Base-by-base conservation (phyloP, 495 filamentous ascomycete genomes). In the Hypomontagnella submonticulosa region DNA sequence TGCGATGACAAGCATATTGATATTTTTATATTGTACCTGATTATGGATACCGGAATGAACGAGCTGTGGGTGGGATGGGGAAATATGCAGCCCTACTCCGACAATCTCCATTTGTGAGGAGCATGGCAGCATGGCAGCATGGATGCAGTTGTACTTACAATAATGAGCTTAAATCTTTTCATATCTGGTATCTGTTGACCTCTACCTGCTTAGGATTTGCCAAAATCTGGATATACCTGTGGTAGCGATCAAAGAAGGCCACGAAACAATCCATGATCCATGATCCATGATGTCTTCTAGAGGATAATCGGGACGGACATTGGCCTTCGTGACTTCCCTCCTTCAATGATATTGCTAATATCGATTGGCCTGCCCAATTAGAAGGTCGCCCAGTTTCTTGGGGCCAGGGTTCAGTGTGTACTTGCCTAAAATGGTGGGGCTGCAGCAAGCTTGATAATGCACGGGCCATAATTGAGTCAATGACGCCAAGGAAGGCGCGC, bases 11-110 rank as follows among this genome's bases (percentile, higher is more conserved):
- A 54, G 42, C 54, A 9, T 15, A 36, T 34, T 4, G 7, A n/a
- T 41, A 15, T 18, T 33, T 37, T 40, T 47, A 56, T 56, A 38
- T 51, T 56, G 44, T 44, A 38, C 19, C 44, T 56, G 51, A 52
- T 51, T 16, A 67, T 46, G 51, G 63, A 53, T 37, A 57, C 41
- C 12, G 9, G 19, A 61, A 52, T 51, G 46, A 36, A 51, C 46
- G 44, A 11, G 57, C 4, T 36, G 18, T 38, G 27, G 32, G 61
- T 58, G 53, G 15, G 48, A 67, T 62, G 58, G 57, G 53, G 52
- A 51, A 38, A 52, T 54, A 67, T 67, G 64, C 64, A 67, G 64
- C 64, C 64, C 64, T 67, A 67, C 49, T 46, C 43, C 51, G 44
- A 41, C 34, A 27, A 46, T 42, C 42, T 36, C 36, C 51, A 49